Conservation (phyloP, 192 early-diverging fungal genomes). For the Oehlia diaphana region DNA sequence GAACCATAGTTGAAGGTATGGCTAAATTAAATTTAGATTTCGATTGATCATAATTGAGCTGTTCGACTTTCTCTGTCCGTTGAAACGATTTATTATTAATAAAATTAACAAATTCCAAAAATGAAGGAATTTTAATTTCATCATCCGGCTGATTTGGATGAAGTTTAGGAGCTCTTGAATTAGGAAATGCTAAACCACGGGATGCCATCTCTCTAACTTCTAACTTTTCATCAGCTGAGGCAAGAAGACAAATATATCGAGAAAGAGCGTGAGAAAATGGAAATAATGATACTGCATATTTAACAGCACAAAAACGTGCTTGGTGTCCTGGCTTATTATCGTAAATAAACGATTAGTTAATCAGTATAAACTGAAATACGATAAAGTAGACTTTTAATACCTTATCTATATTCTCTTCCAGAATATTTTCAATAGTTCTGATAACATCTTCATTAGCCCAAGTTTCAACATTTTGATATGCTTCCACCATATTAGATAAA, state of each 20-base stretch:
- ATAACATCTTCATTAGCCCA: constrained; percentile 35
- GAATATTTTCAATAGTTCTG: constrained; percentile 43
- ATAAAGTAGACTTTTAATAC: constrained; percentile 27
- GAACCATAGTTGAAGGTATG: too few species aligned
- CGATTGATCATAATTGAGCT: too few species aligned
- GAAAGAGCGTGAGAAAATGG: constrained; percentile 57
- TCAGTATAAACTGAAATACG: background rate
- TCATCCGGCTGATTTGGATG: constrained; percentile 10
- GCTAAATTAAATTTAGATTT: too few species aligned
- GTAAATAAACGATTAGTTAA: background rate
- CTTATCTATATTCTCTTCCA: constrained; percentile 56
- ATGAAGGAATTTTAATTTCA: constrained; percentile 34
- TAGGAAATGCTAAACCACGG: constrained; percentile 47
- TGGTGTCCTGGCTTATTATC: constrained; percentile 42
- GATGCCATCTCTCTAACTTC: constrained; percentile 58
- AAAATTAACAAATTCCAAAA: constrained; percentile 39
- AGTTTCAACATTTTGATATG: constrained; percentile 45
- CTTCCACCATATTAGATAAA: constrained; percentile 72
- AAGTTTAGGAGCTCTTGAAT: constrained; percentile 21
- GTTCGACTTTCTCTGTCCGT: background rate
- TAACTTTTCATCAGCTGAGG: constrained; percentile 44
- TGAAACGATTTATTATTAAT: constrained; percentile 33
- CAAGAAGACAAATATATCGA: constrained; percentile 65
- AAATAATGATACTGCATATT: constrained; percentile 61
- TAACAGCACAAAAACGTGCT: constrained; percentile 60